Base-by-base conservation (phyloP, 2,329 filamentous ascomycete species). In the Phoma sp. region DNA sequence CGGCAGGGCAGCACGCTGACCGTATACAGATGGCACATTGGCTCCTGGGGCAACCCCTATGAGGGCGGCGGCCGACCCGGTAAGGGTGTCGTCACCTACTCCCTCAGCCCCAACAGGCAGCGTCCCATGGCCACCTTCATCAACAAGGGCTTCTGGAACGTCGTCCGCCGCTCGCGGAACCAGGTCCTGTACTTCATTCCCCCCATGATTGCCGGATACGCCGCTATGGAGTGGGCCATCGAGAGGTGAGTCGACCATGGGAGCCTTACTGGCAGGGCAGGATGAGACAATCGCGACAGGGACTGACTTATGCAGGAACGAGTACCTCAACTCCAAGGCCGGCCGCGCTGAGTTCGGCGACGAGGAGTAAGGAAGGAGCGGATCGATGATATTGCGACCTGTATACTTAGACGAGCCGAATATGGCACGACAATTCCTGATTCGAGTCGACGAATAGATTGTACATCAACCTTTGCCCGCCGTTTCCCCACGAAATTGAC, bases 121-220 rank as follows among this genome's bases (percentile, higher is more conserved):
- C 88, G 90, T 72, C 90, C 92, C 61, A 83, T 96, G 65, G 91
- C 91, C 61, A 91, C 90, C 69, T 82, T 88, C 57, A 78, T 83
- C 62, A 80, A 93, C 77, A 89, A 88, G 65, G 93, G 93, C 72
- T 80, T 98, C 82, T 98, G 98, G 88, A 99, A 99, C 86, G 88
- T 86, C 69, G 96, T 89, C 85, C 88, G 95, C 78, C 87, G 95
- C 71, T 90, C 89, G 79, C 88, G 87, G 76, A 78, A 83, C 67
- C 95, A 98, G 83, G 86, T 96, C 66, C 86, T 98, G 67, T 99
- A 93, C 85, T 87, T 93, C 78, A 84, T 88, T 24, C 90, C 95
- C 56, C 89, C 93, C 35, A 80, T 96, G 67, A 69, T 95, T 61
- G 77, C 83, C 65, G 92, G 85, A 65, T 99, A 98, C 82, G 86